These are phyloP conservation scores for Pisolithus marmoratus DNA, from an alignment of 768 basidiomycete genomes.

Conservation along the genomic window DNA sequence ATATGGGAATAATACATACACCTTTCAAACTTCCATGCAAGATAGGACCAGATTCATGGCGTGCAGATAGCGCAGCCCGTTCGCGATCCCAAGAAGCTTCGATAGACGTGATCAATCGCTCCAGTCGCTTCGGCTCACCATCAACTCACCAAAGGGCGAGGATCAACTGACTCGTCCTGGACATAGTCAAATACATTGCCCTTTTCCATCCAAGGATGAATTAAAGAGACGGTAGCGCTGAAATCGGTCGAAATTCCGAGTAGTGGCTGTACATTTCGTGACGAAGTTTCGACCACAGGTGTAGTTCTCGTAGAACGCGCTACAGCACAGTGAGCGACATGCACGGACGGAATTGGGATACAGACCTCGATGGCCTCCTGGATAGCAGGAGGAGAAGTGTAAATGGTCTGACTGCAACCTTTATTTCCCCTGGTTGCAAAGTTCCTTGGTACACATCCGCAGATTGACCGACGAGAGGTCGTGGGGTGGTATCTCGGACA, in stretches of 20 bases:
- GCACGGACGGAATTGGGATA: too few species aligned
- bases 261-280: neutral
- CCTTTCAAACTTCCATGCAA: neutral
- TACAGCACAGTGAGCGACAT: neutral
- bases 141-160: neutral
- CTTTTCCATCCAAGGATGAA: neutral
- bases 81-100: neutral
- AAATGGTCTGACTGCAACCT: neutral
- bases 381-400: too few species aligned
- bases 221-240: neutral
- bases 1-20: neutral
- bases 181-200: neutral
- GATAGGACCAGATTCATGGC: neutral
- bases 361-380: neutral
- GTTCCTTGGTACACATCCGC: neutral
- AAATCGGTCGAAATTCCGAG: neutral
- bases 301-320: neutral
- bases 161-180: neutral
- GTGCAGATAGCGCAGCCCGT: neutral
- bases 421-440: neutral
- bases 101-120: neutral
- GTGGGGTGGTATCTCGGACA: neutral
- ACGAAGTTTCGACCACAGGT: neutral
- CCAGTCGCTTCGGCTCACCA: too few species aligned
- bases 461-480: neutral